These are phyloP conservation scores for Nephelium lappaceum DNA, from an alignment of 345 rosid genomes.

Conservation along the genomic window DNA sequence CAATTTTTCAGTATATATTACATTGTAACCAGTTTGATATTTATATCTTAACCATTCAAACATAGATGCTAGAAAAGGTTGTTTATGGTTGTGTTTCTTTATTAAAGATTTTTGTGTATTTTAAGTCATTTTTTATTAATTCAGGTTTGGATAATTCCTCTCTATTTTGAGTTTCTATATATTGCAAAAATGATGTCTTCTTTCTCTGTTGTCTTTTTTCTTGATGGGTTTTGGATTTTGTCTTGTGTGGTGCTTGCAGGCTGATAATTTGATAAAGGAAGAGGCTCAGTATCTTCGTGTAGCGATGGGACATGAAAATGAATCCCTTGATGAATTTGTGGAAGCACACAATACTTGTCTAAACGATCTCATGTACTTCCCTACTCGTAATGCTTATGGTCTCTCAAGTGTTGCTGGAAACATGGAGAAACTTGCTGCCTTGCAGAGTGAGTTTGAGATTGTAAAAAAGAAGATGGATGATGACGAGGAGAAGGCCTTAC, in stretches of 20 bases:
- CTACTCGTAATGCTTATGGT: slow-evolving; percentile 84
- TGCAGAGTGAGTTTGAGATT: slow-evolving; percentile 77
- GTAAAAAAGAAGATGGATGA: slow-evolving; percentile 71
- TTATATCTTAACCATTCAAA: neutral
- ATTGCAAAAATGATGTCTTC: neutral
- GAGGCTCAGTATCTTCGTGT: slow-evolving; percentile 73
- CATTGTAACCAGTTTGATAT: neutral
- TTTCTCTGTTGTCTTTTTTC: neutral
- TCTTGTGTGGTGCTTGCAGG: slow-evolving; percentile 44
- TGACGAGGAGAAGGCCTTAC: slow-evolving; percentile 84
- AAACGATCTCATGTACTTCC: slow-evolving; percentile 96
- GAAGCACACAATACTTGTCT: slow-evolving; percentile 91
- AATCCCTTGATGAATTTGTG: slow-evolving; percentile 77
- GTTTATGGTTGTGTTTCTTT: too few species aligned
- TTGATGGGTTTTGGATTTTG: neutral
- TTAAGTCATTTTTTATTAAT: neutral
- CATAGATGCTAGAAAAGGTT: neutral
- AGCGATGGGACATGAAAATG: slow-evolving; percentile 90
- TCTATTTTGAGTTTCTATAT: too few species aligned
- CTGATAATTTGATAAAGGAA: slow-evolving; percentile 65
- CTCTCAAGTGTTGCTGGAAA: slow-evolving; percentile 94
- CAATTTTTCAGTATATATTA: neutral
- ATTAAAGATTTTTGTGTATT: neutral
- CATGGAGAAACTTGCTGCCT: slow-evolving; percentile 83
- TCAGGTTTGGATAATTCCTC: neutral